These are phyloP conservation scores for bread wheat (Triticum aestivum) DNA, from an alignment of 176 grass and related monocot genomes.

Conservation along the genomic window DNA sequence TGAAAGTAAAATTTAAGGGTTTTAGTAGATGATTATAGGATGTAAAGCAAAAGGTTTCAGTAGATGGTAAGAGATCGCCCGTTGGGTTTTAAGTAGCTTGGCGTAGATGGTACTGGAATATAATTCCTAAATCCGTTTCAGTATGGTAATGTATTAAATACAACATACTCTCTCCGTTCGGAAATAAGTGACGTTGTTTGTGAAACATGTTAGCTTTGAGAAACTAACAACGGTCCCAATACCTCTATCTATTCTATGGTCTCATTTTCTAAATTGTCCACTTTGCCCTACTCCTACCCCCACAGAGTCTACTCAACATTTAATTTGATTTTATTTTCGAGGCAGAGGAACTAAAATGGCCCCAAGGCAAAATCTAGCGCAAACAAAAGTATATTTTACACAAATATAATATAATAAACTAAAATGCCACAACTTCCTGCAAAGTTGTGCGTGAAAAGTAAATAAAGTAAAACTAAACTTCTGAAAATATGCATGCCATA, in stretches of 20 bases:
- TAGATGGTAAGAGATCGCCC: neutral
- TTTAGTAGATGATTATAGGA: neutral
- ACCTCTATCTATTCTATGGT: neutral
- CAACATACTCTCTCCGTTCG: neutral
- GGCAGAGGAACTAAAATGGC: neutral
- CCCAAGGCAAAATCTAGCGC: neutral
- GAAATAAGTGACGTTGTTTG: no score
- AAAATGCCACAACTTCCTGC: neutral
- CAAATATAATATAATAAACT: conserved; percentile 21
- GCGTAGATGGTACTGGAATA: neutral
- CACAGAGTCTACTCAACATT: neutral
- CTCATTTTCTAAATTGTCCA: neutral
- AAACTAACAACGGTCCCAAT: neutral
- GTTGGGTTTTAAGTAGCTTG: conserved; percentile 4
- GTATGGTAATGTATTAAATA: neutral
- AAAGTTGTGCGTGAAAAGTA: neutral
- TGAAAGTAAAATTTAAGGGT: neutral
- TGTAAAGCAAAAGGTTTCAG: neutral
- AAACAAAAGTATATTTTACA: neutral
- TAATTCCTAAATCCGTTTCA: neutral
- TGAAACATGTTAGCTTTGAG: neutral
- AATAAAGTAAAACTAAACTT: neutral
- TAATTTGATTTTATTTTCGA: neutral
- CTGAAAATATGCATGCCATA: conserved; percentile 34
- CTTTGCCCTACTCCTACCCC: neutral